phyloP scores from a whole-genome alignment of 2,329 filamentous ascomycete species.

The Nemania abortiva region DNA sequence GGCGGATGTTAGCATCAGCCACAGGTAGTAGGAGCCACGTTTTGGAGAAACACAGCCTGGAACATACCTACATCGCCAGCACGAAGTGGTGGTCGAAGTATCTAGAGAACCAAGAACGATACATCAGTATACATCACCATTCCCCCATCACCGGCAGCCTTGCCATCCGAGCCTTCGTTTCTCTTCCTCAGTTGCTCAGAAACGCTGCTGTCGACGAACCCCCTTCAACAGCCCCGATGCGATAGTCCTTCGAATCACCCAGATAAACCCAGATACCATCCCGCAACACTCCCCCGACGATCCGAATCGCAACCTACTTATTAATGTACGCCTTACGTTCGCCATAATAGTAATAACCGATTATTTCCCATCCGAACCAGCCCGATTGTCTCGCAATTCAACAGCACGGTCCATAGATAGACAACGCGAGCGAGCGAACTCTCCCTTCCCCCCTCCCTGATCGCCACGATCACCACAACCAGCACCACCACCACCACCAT shows the following conservation, averaged over 20 bases:
- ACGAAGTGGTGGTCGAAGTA: constrained; percentile 5
- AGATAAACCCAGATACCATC: neutral
- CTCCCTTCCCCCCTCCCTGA: neutral
- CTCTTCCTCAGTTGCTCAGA: neutral
- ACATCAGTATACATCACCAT: constrained; percentile 1
- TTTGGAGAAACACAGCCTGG: constrained; percentile 28
- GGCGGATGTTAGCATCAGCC: constrained; percentile 7
- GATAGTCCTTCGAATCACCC: neutral
- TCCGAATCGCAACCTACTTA: neutral
- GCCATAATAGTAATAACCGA: constrained; percentile 5
- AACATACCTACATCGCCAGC: constrained; percentile 10
- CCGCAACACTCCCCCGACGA: neutral
- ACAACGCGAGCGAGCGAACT: neutral
- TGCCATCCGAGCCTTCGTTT: neutral
- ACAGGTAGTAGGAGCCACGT: constrained; percentile 27
- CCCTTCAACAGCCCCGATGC: neutral
- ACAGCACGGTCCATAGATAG: neutral
- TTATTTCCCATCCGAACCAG: neutral
- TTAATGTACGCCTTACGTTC: constrained; percentile 10
- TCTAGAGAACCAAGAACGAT: constrained; percentile 2
- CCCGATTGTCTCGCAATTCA: neutral
- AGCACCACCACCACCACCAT: neutral
- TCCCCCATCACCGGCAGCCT: constrained; percentile 15
- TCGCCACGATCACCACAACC: neutral
- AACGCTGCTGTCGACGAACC: neutral